Evolutionary conservation across 2,329 filamentous ascomycete species (phyloP), one percentile per base, ranked within the genome.

Genomic region (Alternaria postmessia): DNA sequence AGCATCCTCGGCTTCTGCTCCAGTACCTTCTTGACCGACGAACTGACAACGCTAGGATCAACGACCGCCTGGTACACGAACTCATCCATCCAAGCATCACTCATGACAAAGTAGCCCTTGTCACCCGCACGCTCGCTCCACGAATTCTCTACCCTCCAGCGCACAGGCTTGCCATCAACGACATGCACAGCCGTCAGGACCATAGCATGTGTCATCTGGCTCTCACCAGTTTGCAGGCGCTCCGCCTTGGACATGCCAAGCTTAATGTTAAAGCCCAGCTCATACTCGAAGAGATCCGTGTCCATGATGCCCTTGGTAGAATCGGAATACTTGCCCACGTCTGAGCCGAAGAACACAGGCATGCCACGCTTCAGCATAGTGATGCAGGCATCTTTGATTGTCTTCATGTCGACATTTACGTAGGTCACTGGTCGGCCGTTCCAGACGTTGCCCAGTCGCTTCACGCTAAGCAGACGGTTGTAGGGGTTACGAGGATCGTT

Each of bases 121-220:
- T 89, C 86, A 0, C 93, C 93, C 0, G 85, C 85, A 0, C 73
- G 80, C 41, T 87, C 84, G 12, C 91, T 91, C 93, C 93, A 96
- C 57, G 87, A 91, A 75, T 96, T 96, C 84, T 96, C 90, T 7
- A 96, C 92, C 54, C 92, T 83, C 93, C 93, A 97, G 44, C 93
- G 82, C 1, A 93, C 86, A 2, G 88, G 84, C 77, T 87, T 86
- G 1, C 87, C 88, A 60, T 87, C 80, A 28, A 85, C 89, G 3
- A 96, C 77, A 73, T 97, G 93, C 46, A 96, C 93, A 1, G 88
- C 93, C 3, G 92, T 96, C 63, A 97, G 79, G 0, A 96, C 92
- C 93, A 96, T 96, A 5, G 93, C 93, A 72, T 96, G 93, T 1
- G 93, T 96, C 93, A 97, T 96, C 51, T 87, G 85, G 54, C 87